Percentiles rank a stretch among this genome's conserved stretches.
phyloP scores from a whole-genome alignment of 768 basidiomycete genomes.

The Suillus paluster region DNA sequence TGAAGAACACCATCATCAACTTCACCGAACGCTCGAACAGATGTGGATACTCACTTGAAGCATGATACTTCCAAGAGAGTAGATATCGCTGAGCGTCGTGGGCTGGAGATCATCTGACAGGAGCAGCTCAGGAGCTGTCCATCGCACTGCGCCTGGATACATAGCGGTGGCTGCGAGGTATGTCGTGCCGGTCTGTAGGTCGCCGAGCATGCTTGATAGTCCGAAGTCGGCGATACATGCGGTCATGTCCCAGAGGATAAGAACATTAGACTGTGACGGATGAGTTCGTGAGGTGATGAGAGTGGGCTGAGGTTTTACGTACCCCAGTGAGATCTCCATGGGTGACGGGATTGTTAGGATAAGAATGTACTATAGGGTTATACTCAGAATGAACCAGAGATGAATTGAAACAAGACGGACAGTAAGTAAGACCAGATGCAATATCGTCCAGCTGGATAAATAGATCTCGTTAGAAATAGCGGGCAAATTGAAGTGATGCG shows the following conservation, averaged over 20 bases:
- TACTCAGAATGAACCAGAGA: not conserved
- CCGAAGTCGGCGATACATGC: slow-evolving; percentile 49
- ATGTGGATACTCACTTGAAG: slow-evolving; percentile 18
- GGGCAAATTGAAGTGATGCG: not conserved
- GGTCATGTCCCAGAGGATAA: slow-evolving; percentile 43
- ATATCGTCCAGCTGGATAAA: slow-evolving; percentile 9
- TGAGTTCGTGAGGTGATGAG: not conserved
- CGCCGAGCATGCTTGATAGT: slow-evolving; percentile 40
- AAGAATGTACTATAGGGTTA: slow-evolving; percentile 2
- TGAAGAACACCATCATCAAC: not conserved
- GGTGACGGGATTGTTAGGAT: slow-evolving; percentile 6
- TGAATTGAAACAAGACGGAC: not conserved
- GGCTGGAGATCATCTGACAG: slow-evolving; percentile 18
- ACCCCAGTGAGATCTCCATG: slow-evolving; percentile 34
- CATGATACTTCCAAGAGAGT: slow-evolving; percentile 29
- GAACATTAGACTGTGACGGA: slow-evolving; percentile 21
- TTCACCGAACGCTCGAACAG: not conserved
- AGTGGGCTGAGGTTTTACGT: slow-evolving; percentile 1
- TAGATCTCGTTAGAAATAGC: not conserved
- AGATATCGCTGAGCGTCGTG: slow-evolving; percentile 19
- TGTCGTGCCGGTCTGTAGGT: slow-evolving; percentile 37
- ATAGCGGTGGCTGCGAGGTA: slow-evolving; percentile 31
- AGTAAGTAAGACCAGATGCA: slow-evolving; percentile 11
- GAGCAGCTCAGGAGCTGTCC: slow-evolving; percentile 45
- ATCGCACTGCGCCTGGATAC: slow-evolving; percentile 43